Conservation (phyloP, 768 basidiomycete species). For the Agrocybe pediades region DNA sequence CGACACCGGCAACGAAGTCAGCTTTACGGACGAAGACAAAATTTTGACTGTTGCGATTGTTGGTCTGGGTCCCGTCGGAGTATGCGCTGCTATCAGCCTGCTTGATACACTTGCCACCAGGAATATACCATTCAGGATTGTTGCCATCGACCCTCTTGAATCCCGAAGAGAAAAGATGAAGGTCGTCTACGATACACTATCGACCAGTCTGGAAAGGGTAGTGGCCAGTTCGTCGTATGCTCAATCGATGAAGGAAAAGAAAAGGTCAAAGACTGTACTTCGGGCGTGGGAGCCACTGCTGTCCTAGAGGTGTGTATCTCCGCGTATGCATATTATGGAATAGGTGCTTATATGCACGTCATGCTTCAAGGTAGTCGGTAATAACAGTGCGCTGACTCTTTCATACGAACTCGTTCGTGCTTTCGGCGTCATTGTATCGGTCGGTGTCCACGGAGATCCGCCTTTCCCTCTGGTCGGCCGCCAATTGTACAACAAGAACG, state of each 20-base stretch:
- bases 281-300: constrained; percentile 58
- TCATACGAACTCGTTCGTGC: constrained; percentile 73
- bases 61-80: constrained; percentile 79
- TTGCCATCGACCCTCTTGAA: constrained; percentile 66
- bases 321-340: background rate
- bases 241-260: constrained; percentile 53
- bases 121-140: constrained; percentile 50
- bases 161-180: constrained; percentile 60
- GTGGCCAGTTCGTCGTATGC: constrained; percentile 51
- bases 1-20: constrained; percentile 28
- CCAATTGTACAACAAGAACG: constrained; percentile 74
- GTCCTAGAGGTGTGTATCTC: constrained; percentile 60
- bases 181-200: constrained; percentile 57
- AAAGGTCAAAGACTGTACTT: constrained; percentile 53
- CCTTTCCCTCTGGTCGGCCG: constrained; percentile 57
- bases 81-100: constrained; percentile 66
- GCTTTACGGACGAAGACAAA: constrained; percentile 47
- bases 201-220: constrained; percentile 40
- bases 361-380: constrained; percentile 83
- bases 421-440: constrained; percentile 75
- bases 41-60: constrained; percentile 64
- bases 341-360: background rate
- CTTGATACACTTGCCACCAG: constrained; percentile 58
- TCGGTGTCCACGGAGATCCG: constrained; percentile 66
- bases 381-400: constrained; percentile 60